These are phyloP conservation scores for Yamadazyma nakazawae DNA, from an alignment of 805 yeast species.

Conservation along the genomic window DNA sequence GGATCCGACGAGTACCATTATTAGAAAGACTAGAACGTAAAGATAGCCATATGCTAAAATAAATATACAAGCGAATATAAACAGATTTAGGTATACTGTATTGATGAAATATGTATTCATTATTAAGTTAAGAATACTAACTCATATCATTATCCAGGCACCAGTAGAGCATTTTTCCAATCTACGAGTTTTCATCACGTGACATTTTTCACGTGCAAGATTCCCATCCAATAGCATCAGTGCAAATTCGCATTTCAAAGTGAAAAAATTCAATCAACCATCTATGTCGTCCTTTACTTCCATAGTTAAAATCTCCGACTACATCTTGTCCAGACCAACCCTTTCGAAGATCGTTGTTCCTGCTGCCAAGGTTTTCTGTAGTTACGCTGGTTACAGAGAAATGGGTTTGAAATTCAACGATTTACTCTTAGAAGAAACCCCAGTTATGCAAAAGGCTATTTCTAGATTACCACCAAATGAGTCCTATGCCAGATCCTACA, in stretches of 20 bases:
- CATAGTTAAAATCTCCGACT: slow-evolving; percentile 71
- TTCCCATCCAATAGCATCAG: slow-evolving; percentile 25
- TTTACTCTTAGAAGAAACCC: slow-evolving; percentile 81
- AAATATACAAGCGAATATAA: background rate
- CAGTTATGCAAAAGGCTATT: slow-evolving; percentile 81
- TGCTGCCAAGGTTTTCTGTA: slow-evolving; percentile 67
- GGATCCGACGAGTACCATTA: slow-evolving; percentile 62
- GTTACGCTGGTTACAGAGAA: slow-evolving; percentile 88
- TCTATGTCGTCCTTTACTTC: slow-evolving; percentile 61
- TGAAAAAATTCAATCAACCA: slow-evolving; percentile 3
- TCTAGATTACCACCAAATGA: slow-evolving; percentile 82
- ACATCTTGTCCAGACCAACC: slow-evolving; percentile 74
- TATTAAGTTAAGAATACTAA: background rate
- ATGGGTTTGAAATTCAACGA: slow-evolving; percentile 91
- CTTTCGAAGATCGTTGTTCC: slow-evolving; percentile 78
- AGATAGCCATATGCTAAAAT: background rate
- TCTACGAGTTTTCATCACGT: slow-evolving; percentile 9
- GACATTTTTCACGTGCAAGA: background rate
- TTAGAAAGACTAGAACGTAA: background rate
- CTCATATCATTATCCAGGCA: background rate
- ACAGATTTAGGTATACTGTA: too few relatives aligned
- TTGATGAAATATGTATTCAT: too few relatives aligned
- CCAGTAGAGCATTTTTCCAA: background rate
- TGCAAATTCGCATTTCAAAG: slow-evolving; percentile 13
- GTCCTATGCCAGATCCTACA: slow-evolving; percentile 85